These are phyloP conservation scores for Phylloporus sp. DNA, from an alignment of 1,284 basidiomycete genomes.

Conservation along the genomic window DNA sequence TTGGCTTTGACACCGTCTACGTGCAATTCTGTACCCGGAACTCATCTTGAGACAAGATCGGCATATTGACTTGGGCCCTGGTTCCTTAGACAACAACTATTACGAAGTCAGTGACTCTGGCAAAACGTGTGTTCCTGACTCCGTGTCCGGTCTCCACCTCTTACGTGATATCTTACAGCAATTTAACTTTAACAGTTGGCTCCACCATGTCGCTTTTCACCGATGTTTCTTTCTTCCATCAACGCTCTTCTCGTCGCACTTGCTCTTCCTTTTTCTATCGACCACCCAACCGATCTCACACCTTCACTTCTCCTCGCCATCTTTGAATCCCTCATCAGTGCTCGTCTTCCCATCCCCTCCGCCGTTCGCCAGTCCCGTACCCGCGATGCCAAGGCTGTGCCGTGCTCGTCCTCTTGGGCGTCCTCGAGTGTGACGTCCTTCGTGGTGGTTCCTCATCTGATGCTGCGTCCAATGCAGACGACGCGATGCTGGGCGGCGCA, in stretches of 20 bases:
- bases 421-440: conserved; percentile 71
- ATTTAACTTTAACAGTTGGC: conserved; percentile 49
- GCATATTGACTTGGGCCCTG: conserved; percentile 7
- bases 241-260: conserved; percentile 56
- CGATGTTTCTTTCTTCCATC: conserved; percentile 30
- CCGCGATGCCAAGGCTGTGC: conserved; percentile 49
- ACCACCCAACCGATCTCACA: conserved; percentile 69
- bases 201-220: too few relatives aligned
- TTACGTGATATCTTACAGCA: conserved; percentile 33
- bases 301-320: conserved; percentile 69
- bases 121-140: conserved; percentile 42
- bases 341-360: conserved; percentile 50
- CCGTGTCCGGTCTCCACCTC: neutral
- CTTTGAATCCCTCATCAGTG: conserved; percentile 59
- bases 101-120: conserved; percentile 45
- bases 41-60: too few relatives aligned
- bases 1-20: conserved; percentile 64
- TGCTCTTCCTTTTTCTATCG: conserved; percentile 54
- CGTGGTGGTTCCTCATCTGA: conserved; percentile 31
- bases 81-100: conserved; percentile 55
- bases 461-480: conserved; percentile 20
- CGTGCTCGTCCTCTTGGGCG: conserved; percentile 80
- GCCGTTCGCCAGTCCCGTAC: conserved; percentile 46
- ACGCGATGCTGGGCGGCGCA: conserved; percentile 19
- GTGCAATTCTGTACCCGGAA: conserved; percentile 56